These are phyloP conservation scores for Scedosporium dehoogii DNA, from an alignment of 2,329 filamentous ascomycete genomes.

Conservation along the genomic window DNA sequence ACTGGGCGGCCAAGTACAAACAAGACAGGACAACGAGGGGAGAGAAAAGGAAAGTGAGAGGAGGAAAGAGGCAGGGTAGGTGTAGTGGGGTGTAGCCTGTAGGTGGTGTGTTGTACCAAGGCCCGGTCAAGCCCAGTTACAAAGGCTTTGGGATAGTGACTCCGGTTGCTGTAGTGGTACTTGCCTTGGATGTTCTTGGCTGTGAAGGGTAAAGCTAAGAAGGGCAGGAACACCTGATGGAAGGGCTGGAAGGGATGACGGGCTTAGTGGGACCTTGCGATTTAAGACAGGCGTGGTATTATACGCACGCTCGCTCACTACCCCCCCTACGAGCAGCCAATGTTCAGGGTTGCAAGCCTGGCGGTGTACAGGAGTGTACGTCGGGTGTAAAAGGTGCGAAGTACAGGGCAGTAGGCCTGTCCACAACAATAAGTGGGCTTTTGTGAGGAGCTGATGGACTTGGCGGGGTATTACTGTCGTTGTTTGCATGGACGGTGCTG, in stretches of 20 bases:
- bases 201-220: background rate
- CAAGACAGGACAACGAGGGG: background rate
- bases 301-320: background rate
- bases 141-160: conserved; percentile 1
- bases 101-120: conserved; percentile 1
- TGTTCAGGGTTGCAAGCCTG: background rate
- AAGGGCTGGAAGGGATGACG: background rate
- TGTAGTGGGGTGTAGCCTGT: background rate
- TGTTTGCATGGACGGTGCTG: background rate
- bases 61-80: background rate
- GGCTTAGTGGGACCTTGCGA: background rate
- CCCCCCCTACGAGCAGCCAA: background rate
- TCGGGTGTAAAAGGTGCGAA: background rate
- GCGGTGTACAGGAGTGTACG: background rate
- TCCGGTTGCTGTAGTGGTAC: background rate
- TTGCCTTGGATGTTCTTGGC: background rate
- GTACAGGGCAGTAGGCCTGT: background rate
- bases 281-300: background rate
- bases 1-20: background rate
- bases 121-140: conserved; percentile 2
- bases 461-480: no score
- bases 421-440: background rate
- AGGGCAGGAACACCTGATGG: background rate
- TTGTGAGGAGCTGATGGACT: no score
- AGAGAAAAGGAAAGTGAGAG: background rate